Evolutionary conservation across 176 grass and related monocot species (phyloP).

Genomic region (Secale cereale): DNA sequence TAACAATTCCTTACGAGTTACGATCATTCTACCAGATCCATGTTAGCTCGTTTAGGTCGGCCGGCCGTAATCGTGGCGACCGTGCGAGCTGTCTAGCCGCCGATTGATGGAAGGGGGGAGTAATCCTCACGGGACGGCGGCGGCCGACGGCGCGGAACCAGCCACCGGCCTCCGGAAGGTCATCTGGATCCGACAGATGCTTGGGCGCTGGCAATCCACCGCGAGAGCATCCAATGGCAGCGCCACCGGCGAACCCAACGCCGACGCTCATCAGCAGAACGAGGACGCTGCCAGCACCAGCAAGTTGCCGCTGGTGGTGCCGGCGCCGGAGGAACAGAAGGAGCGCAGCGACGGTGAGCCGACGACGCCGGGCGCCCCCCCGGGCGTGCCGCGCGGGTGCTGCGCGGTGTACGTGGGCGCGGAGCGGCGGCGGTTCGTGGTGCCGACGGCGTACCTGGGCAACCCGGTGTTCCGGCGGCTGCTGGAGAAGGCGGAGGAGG

Average conservation of each 20-base stretch:
- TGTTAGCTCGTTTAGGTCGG: neutral
- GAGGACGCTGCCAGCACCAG: neutral
- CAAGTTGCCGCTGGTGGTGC: neutral
- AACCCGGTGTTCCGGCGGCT: slow-evolving; percentile 56
- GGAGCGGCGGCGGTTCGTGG: slow-evolving; percentile 61
- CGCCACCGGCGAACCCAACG: neutral
- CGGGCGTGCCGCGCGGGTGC: slow-evolving; percentile 44
- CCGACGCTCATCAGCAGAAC: neutral
- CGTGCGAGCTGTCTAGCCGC: neutral
- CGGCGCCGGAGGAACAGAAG: neutral
- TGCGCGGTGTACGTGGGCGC: slow-evolving; percentile 41
- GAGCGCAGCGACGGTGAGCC: neutral
- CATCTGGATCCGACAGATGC: slow-evolving; percentile 41
- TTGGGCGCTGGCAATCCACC: slow-evolving; percentile 43
- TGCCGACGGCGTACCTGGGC: slow-evolving; percentile 56
- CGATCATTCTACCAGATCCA: neutral
- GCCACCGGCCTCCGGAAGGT: slow-evolving; percentile 25
- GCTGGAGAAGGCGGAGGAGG: slow-evolving; percentile 60
- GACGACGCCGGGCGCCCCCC: slow-evolving; percentile 2
- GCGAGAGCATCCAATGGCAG: neutral
- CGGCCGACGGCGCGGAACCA: neutral
- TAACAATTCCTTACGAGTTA: neutral
- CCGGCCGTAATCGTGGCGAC: neutral
- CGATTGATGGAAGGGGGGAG: slow-evolving; percentile 12
- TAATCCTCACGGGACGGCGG: neutral